Evolutionary conservation across 768 basidiomycete species (phyloP), one percentile per base, ranked within the genome.

Genomic region (Inosperma sp.): DNA sequence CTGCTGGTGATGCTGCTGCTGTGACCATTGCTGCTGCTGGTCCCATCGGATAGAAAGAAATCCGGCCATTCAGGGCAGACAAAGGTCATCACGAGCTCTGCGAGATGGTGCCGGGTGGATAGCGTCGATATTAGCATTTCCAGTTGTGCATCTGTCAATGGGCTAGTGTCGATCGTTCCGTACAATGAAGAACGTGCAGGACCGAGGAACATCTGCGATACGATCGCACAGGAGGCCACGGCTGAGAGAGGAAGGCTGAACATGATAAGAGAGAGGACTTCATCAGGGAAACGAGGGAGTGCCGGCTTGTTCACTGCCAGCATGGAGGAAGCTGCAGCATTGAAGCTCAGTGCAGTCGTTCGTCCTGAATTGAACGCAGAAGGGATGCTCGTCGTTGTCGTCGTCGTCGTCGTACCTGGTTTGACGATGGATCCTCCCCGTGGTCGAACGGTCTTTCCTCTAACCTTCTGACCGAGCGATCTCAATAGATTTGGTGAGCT

Each of bases 11-110:
- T n/a, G n/a, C n/a, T n/a, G n/a, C n/a, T n/a, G n/a, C n/a, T n/a
- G n/a, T n/a, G n/a, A n/a, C n/a, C n/a, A n/a, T n/a, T n/a, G n/a
- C n/a, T n/a, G n/a, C n/a, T n/a, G n/a, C n/a, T n/a, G n/a, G n/a
- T n/a, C n/a, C n/a, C n/a, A n/a, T 52, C 45, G 34, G 60, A 27
- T 9, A 55, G 40, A 53, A 72, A 74, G 52, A 71, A 75, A 2
- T 64, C 48, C 0, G 76, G 75, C 77, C 77, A 78, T 31, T 58
- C 59, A 17, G 66, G 66, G 54, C 75, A 77, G 30, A 68, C 58
- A 48, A 78, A 69, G 2, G 61, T 65, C 30, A 63, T 64, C 12
- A 74, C 71, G 10, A 73, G 58, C 27, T 72, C 72, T 17, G 73
- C 69, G 26, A 77, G 56, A 34, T 76, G 71, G 27, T 57, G 58